Conservation (phyloP, 2,329 filamentous ascomycete genomes). For the Botryotinia globosa region DNA sequence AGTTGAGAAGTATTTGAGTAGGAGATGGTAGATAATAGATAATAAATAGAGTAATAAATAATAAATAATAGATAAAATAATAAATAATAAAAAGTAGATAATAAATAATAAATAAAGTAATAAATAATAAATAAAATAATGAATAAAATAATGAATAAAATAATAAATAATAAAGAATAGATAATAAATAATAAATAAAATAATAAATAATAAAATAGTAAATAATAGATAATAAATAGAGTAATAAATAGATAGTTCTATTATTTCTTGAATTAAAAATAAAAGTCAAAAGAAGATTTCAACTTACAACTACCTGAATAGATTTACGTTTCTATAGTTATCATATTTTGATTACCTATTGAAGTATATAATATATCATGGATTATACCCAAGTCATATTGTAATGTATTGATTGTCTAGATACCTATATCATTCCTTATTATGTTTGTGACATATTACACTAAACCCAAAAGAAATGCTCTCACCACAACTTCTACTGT, state of each 20-base stretch:
- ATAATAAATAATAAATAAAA: neutral
- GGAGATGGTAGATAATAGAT: too few relatives aligned
- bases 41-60: neutral
- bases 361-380: neutral
- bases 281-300: neutral
- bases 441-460: neutral
- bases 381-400: neutral
- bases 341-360: too few relatives aligned
- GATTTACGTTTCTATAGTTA: neutral
- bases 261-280: neutral
- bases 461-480: neutral
- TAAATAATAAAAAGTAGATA: neutral
- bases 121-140: too few relatives aligned
- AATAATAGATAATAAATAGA: neutral
- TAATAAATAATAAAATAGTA: neutral
- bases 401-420: neutral
- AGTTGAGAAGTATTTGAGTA: neutral
- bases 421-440: neutral
- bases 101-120: too few relatives aligned
- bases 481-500: neutral
- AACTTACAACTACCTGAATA: too few relatives aligned
- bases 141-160: neutral
- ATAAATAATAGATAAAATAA: neutral
- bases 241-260: neutral
- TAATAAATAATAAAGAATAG: neutral